Evolutionary conservation across 495 filamentous ascomycete species (phyloP), one percentile per base, ranked within the genome.

Genomic region (Stereocaulon alpinum): DNA sequence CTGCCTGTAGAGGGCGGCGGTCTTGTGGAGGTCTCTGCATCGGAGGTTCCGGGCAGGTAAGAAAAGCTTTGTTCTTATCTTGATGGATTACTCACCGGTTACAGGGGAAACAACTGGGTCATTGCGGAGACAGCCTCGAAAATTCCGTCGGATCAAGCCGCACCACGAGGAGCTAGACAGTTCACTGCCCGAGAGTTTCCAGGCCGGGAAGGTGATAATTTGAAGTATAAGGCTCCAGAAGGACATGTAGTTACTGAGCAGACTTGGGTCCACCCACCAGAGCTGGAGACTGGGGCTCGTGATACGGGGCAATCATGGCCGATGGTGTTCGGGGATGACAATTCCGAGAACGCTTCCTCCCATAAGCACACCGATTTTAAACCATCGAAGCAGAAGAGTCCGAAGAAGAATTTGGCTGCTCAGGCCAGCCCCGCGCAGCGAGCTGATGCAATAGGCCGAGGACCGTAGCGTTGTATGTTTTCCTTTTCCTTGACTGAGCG

Each of bases 111-210:
- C 32, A 64, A 67, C 32, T 70, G 68, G 68, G 67, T 66, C 40
- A 67, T 70, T 44, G 68, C 65, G 11, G 68, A 70, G 42, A 70
- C 68, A 6, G 63, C 60, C 6, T 69, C 68, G 6, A 65, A 66
- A 20, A 68, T 75, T 59, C 60, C 74, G 14, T 70, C 72, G 44
- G 72, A 67, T 34, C 67, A 73, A 41, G 75, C 74, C 24, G 74
- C 70, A 15, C 77, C 75, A 6, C n/a, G 32, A 34, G 34, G 29
- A 29, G 37, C 24, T 0, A 58, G 43, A 12, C 50, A 51, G 41
- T 68, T 68, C 44, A 56, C 66, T 22, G 66, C 64, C 20, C 64
- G 66, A 22, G 37, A 58, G 4, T 68, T 67, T 37, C 17, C 48
- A 20, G 61, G 61, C 29, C 49, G 49, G 37, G 66, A 68, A 61